Conservation (phyloP, 805 yeast species). For the Kodamaea leandrae region DNA sequence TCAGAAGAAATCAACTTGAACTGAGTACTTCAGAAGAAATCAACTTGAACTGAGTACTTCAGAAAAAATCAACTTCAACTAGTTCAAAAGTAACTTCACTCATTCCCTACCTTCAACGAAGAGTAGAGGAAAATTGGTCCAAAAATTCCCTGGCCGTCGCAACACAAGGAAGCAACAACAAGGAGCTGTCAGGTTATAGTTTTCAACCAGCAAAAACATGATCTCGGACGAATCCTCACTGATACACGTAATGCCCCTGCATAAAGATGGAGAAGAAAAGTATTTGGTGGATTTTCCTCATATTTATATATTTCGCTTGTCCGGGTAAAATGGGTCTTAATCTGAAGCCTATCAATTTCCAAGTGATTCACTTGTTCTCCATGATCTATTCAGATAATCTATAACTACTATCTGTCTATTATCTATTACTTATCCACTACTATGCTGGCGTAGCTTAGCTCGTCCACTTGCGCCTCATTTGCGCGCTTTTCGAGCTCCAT, state of each 20-base stretch:
- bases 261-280: conserved; percentile 72
- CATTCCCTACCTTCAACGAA: conserved; percentile 31
- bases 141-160: conserved; percentile 70
- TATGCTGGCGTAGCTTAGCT: not conserved
- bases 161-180: conserved; percentile 45
- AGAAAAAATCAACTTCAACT: too few relatives aligned
- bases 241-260: conserved; percentile 99
- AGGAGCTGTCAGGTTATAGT: conserved; percentile 94
- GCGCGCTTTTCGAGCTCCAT: conserved; percentile 3
- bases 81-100: too few relatives aligned
- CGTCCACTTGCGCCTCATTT: not conserved
- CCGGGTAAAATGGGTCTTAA: conserved; percentile 12
- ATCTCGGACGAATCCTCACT: conserved; percentile 99
- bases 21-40: too few relatives aligned
- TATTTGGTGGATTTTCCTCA: conserved; percentile 6
- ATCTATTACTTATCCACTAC: not conserved
- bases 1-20: too few relatives aligned
- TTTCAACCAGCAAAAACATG: conserved; percentile 99
- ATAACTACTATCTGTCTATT: not conserved
- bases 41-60: too few relatives aligned
- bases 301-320: conserved; percentile 14
- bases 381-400: not conserved
- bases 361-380: not conserved
- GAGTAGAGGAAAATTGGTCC: conserved; percentile 41
- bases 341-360: not conserved